Base-by-base conservation (phyloP, 208 protist genomes). In the Blastocrithidia nonstop region DNA sequence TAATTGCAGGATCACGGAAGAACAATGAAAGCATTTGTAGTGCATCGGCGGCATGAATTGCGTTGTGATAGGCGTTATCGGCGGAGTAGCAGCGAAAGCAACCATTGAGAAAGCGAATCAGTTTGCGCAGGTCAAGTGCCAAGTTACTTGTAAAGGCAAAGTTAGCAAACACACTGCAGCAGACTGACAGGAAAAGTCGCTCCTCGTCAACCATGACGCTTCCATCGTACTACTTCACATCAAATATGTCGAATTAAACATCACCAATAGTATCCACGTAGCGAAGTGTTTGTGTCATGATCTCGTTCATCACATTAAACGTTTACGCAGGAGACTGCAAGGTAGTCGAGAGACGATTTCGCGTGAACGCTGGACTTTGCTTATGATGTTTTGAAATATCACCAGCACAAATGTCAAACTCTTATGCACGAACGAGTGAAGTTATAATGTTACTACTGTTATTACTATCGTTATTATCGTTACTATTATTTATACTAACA, bases 1-100 rank as follows among this genome's bases (percentile, higher is more conserved):
- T 77, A 23, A 79, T 58, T 21, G 64, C 60, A 7, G 71, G 69
- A 23, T 85, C 73, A 6, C 79, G 46, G 19, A 93, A 68, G 27
- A 88, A 86, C 5, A 91, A 52, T 6, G 66, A 88, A 22, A 83
- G 41, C 69, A 85, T 89, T 54, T 93, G 85, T 32, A 86, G 40
- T 16, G 76, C 71, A 47, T 93, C 85, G 0, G 69, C 76, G 8
- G 78, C 80, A 54, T 93, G 85, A 13, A 71, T 56, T 35, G 71
- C 54, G 47, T 82, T 88, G 53, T 88, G 77, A 45, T 84, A 93
- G 11, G 66, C 51, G 43, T 88, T 85, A 5, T 76, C 71, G 9
- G 31, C 40, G 0, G 65, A 50, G 57, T 80, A 87, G 26, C 56
- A 66, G 6, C 65, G 57, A 48, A 71, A 83, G 23, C 85, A 22